A percentile compares a stretch with the other conserved stretches of the same genome.
Evolutionary conservation across 495 filamentous ascomycete genomes (phyloP).

Genomic region (Niebla homalea): DNA sequence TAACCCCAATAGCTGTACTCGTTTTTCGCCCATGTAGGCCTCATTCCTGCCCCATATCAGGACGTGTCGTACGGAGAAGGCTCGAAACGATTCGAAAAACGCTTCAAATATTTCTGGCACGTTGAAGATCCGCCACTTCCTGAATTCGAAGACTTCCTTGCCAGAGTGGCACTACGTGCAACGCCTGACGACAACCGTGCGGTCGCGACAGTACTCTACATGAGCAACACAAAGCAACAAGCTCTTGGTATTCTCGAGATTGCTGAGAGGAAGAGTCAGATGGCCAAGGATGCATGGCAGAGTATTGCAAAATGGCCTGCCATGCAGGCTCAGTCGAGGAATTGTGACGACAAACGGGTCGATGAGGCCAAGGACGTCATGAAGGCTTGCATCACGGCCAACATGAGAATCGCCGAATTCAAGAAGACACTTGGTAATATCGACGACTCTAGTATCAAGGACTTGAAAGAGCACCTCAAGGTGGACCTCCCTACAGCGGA

Average conservation of each 20-base stretch:
- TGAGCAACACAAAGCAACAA: slow-evolving; percentile 1
- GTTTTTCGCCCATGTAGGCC: slow-evolving; percentile 43
- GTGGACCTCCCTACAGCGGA: neutral
- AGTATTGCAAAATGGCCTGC: slow-evolving; percentile 35
- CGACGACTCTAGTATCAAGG: no score
- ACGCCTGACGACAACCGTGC: slow-evolving; percentile 22
- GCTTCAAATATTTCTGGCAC: slow-evolving; percentile 75
- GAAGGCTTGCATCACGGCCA: slow-evolving; percentile 52
- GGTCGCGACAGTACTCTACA: neutral
- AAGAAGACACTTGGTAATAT: slow-evolving; percentile 18
- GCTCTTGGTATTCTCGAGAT: slow-evolving; percentile 37
- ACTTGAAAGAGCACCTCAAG: slow-evolving; percentile 2
- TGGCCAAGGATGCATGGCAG: slow-evolving; percentile 55
- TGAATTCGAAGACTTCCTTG: slow-evolving; percentile 45
- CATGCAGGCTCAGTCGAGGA: slow-evolving; percentile 28
- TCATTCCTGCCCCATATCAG: slow-evolving; percentile 41
- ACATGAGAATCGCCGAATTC: slow-evolving; percentile 45
- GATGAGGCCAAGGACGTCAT: slow-evolving; percentile 42
- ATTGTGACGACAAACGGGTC: slow-evolving; percentile 46
- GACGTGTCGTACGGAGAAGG: slow-evolving; percentile 58
- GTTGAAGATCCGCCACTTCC: slow-evolving; percentile 62
- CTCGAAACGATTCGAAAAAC: slow-evolving; percentile 63
- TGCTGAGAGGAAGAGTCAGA: slow-evolving; percentile 44
- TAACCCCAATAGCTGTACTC: slow-evolving; percentile 44
- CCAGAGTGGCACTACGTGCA: slow-evolving; percentile 28